Evolutionary conservation across 805 yeast species (phyloP).

Genomic region (Hagleromyces aurorensis): DNA sequence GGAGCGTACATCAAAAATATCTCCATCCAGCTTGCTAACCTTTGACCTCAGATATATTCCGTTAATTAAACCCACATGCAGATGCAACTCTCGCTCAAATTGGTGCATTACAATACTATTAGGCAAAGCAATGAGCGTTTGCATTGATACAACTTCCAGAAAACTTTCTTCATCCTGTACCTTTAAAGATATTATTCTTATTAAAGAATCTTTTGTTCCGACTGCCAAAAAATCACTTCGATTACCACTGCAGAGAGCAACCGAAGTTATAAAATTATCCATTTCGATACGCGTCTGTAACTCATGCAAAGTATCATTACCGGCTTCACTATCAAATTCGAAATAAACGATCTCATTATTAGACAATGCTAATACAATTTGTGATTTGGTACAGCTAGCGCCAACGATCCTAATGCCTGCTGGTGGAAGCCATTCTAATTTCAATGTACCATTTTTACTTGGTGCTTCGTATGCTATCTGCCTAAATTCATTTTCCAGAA

Average conservation of each 20-base stretch:
- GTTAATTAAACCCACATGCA: constrained; percentile 76
- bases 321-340: constrained; percentile 45
- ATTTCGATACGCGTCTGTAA: constrained; percentile 55
- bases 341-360: constrained; percentile 74
- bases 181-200: constrained; percentile 51
- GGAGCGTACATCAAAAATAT: constrained; percentile 52
- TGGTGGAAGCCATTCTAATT: constrained; percentile 77
- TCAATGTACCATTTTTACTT: constrained; percentile 19
- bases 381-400: constrained; percentile 59
- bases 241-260: constrained; percentile 42
- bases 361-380: constrained; percentile 63
- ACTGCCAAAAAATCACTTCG: constrained; percentile 56
- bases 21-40: constrained; percentile 53
- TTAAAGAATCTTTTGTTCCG: constrained; percentile 62
- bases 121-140: constrained; percentile 53
- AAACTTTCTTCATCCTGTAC: constrained; percentile 45
- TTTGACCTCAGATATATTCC: constrained; percentile 68
- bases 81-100: constrained; percentile 25
- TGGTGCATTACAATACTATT: constrained; percentile 28
- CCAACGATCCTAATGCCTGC: constrained; percentile 55
- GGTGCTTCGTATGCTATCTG: constrained; percentile 33
- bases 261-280: constrained; percentile 41
- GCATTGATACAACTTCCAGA: constrained; percentile 54
- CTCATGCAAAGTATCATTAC: constrained; percentile 47
- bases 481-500: constrained; percentile 61